Evolutionary conservation across 345 rosid species (phyloP).

Genomic region (Dimocarpus longan): DNA sequence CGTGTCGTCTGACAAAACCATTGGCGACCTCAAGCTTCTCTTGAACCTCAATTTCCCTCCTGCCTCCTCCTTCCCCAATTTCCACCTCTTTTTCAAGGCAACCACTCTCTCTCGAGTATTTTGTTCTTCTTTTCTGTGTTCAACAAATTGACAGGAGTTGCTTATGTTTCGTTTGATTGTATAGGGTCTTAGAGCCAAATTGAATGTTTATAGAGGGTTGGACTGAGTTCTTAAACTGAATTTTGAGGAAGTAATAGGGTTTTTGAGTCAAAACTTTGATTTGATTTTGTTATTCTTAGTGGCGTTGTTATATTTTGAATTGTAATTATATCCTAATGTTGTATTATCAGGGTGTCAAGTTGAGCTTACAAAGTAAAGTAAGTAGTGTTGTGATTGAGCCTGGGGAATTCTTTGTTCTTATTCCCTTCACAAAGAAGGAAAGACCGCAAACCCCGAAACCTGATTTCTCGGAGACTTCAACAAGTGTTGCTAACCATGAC

Average conservation of each 20-base stretch:
- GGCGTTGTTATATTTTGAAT: neutral
- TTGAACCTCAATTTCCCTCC: conserved; percentile 61
- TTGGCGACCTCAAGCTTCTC: conserved; percentile 62
- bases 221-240: neutral
- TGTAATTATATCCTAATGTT: neutral
- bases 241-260: neutral
- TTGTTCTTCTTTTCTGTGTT: neutral
- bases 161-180: neutral
- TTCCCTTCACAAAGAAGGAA: conserved; percentile 72
- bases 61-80: conserved; percentile 65
- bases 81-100: conserved; percentile 82
- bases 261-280: neutral
- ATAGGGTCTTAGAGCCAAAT: neutral
- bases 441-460: conserved; percentile 34
- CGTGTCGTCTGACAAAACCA: conserved; percentile 37
- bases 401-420: conserved; percentile 66
- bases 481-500: conserved; percentile 18
- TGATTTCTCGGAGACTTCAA: conserved; percentile 36
- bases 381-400: conserved; percentile 32
- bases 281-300: neutral
- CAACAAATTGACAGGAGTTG: neutral
- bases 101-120: neutral
- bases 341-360: conserved; percentile 58
- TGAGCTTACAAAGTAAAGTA: conserved; percentile 48
- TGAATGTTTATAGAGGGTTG: neutral